Evolutionary conservation across 2,329 filamentous ascomycete species (phyloP), one percentile per base, ranked within the genome.

Genomic region (Aspergillus tanneri): DNA sequence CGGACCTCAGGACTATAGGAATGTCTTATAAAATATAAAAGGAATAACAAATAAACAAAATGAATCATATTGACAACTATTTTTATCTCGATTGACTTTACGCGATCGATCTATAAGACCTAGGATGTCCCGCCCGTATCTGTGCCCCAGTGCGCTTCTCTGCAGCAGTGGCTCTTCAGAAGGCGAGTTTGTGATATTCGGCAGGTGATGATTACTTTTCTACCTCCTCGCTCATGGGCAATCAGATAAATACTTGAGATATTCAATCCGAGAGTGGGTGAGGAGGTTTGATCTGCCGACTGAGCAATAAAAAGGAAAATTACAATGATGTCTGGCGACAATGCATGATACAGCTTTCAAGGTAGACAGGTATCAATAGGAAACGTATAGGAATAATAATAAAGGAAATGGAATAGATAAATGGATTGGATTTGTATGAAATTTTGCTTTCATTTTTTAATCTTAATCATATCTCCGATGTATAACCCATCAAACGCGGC

Each of bases 111-210:
- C 37, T 53, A 52, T 40, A 35, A n/a, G 24, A 32, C n/a, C n/a
- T n/a, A 21, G 6, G 5, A 69, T 84, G 80, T 84, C 68, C 72
- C 75, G 72, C 80, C 81, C 80, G 81, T 84, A 85, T 85, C 82
- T 85, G 82, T 85, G 80, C 81, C 80, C 73, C 71, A 72, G 77
- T 72, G 74, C 71, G 77, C 74, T 69, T 66, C 79, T 83, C 74
- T 72, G 77, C 72, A 71, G 73, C 73, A 72, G 77, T 77, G 81
- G 80, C 81, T 84, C 81, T 81, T 84, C 79, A 81, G 75, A 72
- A 80, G 79, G 77, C 73, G 67, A 59, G 44, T 48, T 42, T 41
- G 46, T 60, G 51, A 65, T 68, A 53, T 66, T 68, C 68, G 59
- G 71, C 73, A 54, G 57, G 59, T 62, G 60, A 57, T 34, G 14